Evolutionary conservation across 805 yeast genomes (phyloP).

Genomic region (Myxozyma geophila): DNA sequence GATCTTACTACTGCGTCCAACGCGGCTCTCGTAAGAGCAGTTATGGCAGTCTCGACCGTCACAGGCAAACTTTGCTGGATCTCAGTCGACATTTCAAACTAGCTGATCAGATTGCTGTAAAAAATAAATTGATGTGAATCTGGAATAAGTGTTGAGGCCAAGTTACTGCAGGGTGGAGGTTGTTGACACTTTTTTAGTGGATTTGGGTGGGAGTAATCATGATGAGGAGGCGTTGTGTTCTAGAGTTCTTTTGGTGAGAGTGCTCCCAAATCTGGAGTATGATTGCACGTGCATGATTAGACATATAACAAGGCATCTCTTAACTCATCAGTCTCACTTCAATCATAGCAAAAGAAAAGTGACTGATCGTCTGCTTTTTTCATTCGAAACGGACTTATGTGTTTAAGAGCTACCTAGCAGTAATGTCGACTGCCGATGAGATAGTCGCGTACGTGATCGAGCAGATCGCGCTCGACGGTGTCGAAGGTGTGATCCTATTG

Average conservation of each 20-base stretch:
- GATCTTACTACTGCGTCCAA: slow-evolving; percentile 31
- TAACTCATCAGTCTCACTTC: no score
- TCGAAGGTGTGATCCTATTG: slow-evolving; percentile 38
- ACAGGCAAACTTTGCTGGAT: not conserved
- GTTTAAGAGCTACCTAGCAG: not conserved
- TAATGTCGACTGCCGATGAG: slow-evolving; percentile 39
- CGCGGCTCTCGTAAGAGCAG: slow-evolving; percentile 31
- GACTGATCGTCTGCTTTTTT: not conserved
- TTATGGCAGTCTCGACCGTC: slow-evolving; percentile 19
- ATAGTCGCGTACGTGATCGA: slow-evolving; percentile 42
- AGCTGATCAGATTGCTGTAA: not conserved
- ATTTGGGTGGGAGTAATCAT: no score
- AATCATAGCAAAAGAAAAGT: no score
- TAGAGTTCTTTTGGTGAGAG: not conserved
- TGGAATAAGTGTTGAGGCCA: no score
- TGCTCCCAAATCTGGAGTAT: not conserved
- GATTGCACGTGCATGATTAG: not conserved
- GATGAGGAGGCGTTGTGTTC: no score
- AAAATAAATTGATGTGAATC: no score
- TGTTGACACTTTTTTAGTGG: no score
- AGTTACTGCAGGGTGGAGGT: no score
- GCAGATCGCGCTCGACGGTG: slow-evolving; percentile 43
- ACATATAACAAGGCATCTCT: no score
- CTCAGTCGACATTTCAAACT: slow-evolving; percentile 12
- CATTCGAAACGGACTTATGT: not conserved